These are phyloP conservation scores for Trichophyton schoenleinii DNA, from an alignment of 2,329 filamentous ascomycete species.

Conservation along the genomic window DNA sequence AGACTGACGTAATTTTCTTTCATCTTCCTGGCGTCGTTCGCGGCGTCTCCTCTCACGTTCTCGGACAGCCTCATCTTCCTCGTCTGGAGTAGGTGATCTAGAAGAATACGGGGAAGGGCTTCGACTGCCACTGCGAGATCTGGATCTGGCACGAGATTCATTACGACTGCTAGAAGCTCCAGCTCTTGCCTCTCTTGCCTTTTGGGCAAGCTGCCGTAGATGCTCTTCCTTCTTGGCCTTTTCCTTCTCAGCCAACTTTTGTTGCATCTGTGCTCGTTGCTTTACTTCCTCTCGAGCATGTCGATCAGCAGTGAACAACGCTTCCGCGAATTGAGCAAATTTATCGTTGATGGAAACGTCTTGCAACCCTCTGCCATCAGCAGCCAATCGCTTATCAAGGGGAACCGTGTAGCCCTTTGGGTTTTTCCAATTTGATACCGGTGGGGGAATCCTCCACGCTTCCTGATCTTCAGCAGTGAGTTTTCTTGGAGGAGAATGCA, in stretches of 20 bases:
- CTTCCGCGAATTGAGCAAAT: constrained; percentile 91
- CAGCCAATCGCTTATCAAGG: constrained; percentile 85
- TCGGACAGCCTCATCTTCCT: constrained; percentile 57
- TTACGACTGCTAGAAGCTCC: constrained; percentile 41
- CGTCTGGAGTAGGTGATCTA: constrained; percentile 37
- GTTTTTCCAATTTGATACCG: constrained; percentile 98
- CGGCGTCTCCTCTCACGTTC: constrained; percentile 66
- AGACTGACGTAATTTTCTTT: constrained; percentile 81
- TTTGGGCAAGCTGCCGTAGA: constrained; percentile 73
- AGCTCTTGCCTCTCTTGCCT: constrained; percentile 70
- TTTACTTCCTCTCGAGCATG: constrained; percentile 93
- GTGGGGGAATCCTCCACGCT: constrained; percentile 82
- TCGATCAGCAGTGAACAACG: constrained; percentile 82
- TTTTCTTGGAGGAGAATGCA: constrained; percentile 90
- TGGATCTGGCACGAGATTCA: constrained; percentile 29
- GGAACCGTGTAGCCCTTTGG: constrained; percentile 96
- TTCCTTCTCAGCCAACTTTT: constrained; percentile 90
- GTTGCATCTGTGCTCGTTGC: constrained; percentile 86
- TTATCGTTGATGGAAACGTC: constrained; percentile 97
- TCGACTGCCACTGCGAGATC: constrained; percentile 37
- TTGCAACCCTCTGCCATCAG: constrained; percentile 80
- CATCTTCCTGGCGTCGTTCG: constrained; percentile 68
- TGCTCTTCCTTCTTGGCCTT: constrained; percentile 90
- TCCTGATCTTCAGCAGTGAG: constrained; percentile 95
- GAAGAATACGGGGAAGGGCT: constrained; percentile 31